phyloP scores from a whole-genome alignment of 2,329 filamentous ascomycete species.

The Aspergillus sp. region DNA sequence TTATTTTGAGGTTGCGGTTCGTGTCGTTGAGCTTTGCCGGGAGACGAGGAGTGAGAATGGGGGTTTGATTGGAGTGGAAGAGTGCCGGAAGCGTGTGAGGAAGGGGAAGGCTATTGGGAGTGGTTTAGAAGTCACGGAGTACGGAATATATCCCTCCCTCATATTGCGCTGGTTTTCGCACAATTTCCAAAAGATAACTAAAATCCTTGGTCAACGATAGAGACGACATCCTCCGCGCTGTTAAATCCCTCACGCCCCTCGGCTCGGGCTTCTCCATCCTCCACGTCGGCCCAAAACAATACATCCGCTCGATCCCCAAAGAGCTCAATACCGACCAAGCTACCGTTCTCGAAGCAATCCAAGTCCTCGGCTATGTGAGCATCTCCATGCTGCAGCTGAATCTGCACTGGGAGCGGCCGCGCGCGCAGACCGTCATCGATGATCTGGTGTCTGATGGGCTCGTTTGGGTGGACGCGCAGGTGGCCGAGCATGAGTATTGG shows the following conservation, averaged over 20 bases:
- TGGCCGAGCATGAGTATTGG: slow-evolving; percentile 88
- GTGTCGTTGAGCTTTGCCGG: slow-evolving; percentile 86
- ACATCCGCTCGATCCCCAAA: slow-evolving; percentile 87
- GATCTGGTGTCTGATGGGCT: slow-evolving; percentile 82
- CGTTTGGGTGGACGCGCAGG: slow-evolving; percentile 88
- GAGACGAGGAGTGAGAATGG: slow-evolving; percentile 84
- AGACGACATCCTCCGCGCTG: slow-evolving; percentile 84
- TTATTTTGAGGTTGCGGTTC: slow-evolving; percentile 95
- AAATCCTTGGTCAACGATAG: slow-evolving; percentile 28
- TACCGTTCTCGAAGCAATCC: slow-evolving; percentile 81
- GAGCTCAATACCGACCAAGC: slow-evolving; percentile 93
- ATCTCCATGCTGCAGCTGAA: slow-evolving; percentile 84
- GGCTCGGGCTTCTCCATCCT: slow-evolving; percentile 82
- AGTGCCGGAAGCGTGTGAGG: slow-evolving; percentile 68
- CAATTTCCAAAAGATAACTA: background rate
- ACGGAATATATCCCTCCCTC: slow-evolving; percentile 21
- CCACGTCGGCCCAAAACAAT: slow-evolving; percentile 71
- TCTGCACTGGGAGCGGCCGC: slow-evolving; percentile 71
- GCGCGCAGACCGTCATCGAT: slow-evolving; percentile 82
- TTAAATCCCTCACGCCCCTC: slow-evolving; percentile 76
- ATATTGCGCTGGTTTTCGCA: no score
- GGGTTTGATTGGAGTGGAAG: slow-evolving; percentile 74
- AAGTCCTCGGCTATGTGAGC: slow-evolving; percentile 82
- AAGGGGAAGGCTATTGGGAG: slow-evolving; percentile 65
- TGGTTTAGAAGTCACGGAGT: slow-evolving; percentile 71